These are phyloP conservation scores for Botryotinia convoluta DNA, from an alignment of 2,329 filamentous ascomycete genomes.

Conservation along the genomic window DNA sequence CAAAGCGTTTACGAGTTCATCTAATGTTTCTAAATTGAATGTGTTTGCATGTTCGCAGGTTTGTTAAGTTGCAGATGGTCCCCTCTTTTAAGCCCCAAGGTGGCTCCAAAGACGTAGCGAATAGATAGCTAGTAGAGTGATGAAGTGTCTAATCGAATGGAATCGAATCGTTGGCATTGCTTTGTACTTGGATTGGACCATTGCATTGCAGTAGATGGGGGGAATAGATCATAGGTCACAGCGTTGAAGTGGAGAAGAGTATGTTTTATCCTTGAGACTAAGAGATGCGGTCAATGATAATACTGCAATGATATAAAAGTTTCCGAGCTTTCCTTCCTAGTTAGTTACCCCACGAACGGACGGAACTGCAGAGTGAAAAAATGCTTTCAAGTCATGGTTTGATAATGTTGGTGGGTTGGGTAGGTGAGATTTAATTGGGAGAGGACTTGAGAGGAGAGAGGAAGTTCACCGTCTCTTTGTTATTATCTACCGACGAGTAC, in stretches of 20 bases:
- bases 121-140: neutral
- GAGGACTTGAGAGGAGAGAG: no score
- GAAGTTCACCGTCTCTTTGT: neutral
- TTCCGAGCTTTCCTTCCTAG: neutral
- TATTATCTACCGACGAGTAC: neutral
- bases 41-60: neutral
- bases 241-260: constrained; percentile 6
- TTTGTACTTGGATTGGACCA: neutral
- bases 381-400: neutral
- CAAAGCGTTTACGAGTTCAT: constrained; percentile 11
- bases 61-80: neutral
- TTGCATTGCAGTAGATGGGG: neutral
- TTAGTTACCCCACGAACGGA: neutral
- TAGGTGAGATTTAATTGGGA: no score
- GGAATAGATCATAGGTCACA: neutral
- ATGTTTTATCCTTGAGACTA: neutral
- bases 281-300: neutral
- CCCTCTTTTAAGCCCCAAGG: neutral
- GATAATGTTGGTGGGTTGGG: neutral
- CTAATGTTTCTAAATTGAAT: neutral
- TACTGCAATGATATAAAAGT: neutral
- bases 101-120: neutral
- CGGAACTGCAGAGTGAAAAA: neutral
- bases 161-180: neutral
- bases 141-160: constrained; percentile 7